Evolutionary conservation across 805 yeast species (phyloP).

Genomic region (Myxozyma melibiosi): DNA sequence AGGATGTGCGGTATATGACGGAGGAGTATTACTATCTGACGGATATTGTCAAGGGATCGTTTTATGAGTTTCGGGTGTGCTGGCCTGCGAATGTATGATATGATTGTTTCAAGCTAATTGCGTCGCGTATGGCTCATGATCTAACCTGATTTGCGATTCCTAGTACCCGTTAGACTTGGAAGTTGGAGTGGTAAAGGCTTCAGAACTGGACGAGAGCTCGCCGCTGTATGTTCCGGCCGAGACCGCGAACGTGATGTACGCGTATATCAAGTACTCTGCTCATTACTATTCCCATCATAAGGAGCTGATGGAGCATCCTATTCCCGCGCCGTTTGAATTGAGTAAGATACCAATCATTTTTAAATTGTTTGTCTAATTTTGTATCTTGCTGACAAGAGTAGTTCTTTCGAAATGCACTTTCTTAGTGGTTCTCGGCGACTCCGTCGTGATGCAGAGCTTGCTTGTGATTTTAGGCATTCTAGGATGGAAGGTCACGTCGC

Average conservation of each 20-base stretch:
- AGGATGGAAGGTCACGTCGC: slow-evolving; percentile 27
- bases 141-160: background rate
- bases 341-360: slow-evolving; percentile 23
- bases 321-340: slow-evolving; percentile 25
- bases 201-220: slow-evolving; percentile 19
- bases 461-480: slow-evolving; percentile 24
- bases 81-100: slow-evolving; percentile 32
- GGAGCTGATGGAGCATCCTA: slow-evolving; percentile 26
- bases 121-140: background rate
- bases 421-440: slow-evolving; percentile 28
- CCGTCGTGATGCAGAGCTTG: slow-evolving; percentile 27
- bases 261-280: slow-evolving; percentile 30
- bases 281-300: slow-evolving; percentile 23
- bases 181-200: slow-evolving; percentile 30
- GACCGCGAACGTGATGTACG: slow-evolving; percentile 23
- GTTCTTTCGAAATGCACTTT: slow-evolving; percentile 33
- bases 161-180: slow-evolving; percentile 30
- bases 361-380: background rate
- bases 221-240: slow-evolving; percentile 21
- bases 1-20: slow-evolving; percentile 14
- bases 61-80: slow-evolving; percentile 34
- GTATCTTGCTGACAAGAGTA: background rate
- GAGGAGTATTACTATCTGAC: slow-evolving; percentile 28
- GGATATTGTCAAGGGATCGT: slow-evolving; percentile 27
- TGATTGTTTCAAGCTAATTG: no score